Conservation (phyloP, 331 rosid species). For the Prunus yedoensis region DNA sequence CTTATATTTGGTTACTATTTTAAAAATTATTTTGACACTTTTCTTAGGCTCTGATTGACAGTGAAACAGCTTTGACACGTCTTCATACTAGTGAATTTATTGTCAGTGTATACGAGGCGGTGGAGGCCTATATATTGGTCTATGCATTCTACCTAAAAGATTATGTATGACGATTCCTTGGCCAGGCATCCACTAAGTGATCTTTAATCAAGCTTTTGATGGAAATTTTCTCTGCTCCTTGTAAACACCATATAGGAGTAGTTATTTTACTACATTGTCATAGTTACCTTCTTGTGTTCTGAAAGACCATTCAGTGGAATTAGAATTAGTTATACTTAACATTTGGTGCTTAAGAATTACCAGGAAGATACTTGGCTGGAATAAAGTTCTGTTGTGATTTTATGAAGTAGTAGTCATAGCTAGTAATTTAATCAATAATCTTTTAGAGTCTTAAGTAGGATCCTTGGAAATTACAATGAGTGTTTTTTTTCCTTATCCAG, state of each 20-base stretch:
- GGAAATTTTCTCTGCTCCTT: not conserved
- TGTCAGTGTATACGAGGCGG: no score
- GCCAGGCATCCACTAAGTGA: not conserved
- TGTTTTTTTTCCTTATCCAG: not conserved
- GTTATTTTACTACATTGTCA: not conserved
- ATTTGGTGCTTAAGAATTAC: conserved; percentile 3
- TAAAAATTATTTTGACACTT: not conserved
- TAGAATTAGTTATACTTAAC: not conserved
- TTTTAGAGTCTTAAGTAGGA: not conserved
- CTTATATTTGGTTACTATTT: not conserved
- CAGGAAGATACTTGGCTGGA: not conserved
- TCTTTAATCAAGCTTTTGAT: not conserved
- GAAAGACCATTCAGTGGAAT: not conserved
- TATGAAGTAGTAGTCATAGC: not conserved
- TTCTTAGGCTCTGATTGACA: not conserved
- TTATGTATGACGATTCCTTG: not conserved
- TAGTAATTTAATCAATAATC: not conserved
- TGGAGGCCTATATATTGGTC: no score
- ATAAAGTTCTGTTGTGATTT: not conserved
- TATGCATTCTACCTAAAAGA: not conserved
- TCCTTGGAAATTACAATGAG: not conserved
- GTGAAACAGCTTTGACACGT: not conserved
- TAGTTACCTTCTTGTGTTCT: not conserved
- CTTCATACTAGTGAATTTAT: not conserved
- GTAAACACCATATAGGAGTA: not conserved